phyloP scores from a whole-genome alignment of 371 early-diverging fungal species.

The Mortierella sp. region DNA sequence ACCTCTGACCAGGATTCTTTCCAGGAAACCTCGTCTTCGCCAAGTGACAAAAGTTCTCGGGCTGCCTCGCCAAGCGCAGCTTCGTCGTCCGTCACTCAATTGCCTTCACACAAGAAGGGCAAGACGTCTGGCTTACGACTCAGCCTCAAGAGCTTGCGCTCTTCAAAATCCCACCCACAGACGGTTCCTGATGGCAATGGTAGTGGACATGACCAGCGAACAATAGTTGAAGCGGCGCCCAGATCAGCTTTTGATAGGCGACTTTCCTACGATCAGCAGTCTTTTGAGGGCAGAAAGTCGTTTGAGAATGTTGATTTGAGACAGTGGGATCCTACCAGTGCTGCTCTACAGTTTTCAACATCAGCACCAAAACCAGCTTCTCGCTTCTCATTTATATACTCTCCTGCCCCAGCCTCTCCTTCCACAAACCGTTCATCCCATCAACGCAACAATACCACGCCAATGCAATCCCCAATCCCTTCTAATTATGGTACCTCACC shows the following conservation, averaged over 20 bases:
- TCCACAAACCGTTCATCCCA: slow-evolving; percentile 33
- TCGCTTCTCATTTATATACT: slow-evolving; percentile 50
- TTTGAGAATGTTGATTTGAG: slow-evolving; percentile 33
- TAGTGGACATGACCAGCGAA: not conserved
- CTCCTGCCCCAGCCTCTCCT: slow-evolving; percentile 42
- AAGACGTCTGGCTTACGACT: slow-evolving; percentile 44
- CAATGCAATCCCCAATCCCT: slow-evolving; percentile 26
- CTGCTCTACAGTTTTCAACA: slow-evolving; percentile 24
- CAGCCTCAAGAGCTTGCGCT: slow-evolving; percentile 41
- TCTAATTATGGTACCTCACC: slow-evolving; percentile 44
- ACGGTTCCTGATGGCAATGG: not conserved
- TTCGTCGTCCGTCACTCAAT: slow-evolving; percentile 12
- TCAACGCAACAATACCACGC: slow-evolving; percentile 43
- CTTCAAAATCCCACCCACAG: slow-evolving; percentile 23
- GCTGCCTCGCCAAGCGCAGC: slow-evolving; percentile 36
- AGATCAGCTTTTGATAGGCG: slow-evolving; percentile 19
- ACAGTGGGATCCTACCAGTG: slow-evolving; percentile 24
- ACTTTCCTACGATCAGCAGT: slow-evolving; percentile 28
- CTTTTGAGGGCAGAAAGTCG: slow-evolving; percentile 34
- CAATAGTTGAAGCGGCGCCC: slow-evolving; percentile 8
- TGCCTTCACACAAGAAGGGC: slow-evolving; percentile 15
- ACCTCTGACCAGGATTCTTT: slow-evolving; percentile 29
- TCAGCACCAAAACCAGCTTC: slow-evolving; percentile 47
- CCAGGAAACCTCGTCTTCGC: slow-evolving; percentile 18
- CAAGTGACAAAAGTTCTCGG: slow-evolving; percentile 42